Conservation (phyloP, 163 green algal genomes). For the Prototheca stagnorum region DNA sequence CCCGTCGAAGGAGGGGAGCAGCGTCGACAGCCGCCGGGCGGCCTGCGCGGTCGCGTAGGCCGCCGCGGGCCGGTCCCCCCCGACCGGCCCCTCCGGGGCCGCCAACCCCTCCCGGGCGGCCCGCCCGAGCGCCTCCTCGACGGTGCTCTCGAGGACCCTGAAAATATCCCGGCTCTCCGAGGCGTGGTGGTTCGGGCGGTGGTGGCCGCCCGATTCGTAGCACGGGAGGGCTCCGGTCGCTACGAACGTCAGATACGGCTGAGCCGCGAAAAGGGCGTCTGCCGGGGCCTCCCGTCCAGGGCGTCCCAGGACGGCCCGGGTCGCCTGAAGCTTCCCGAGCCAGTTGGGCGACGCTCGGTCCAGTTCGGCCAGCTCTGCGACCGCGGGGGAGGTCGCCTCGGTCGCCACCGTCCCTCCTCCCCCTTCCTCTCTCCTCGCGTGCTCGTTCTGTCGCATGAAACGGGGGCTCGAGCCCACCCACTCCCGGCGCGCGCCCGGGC, state of each 20-base stretch:
- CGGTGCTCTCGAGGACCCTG: slow-evolving; percentile 57
- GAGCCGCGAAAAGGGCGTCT: no score
- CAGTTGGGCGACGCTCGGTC: slow-evolving; percentile 14
- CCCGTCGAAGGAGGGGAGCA: slow-evolving; percentile 77
- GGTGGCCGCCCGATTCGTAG: slow-evolving; percentile 76
- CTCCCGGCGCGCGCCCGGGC: no score
- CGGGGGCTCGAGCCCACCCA: no score
- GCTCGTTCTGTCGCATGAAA: no score
- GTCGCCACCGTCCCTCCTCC: slow-evolving; percentile 15
- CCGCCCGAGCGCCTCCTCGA: slow-evolving; percentile 25
- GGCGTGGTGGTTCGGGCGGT: slow-evolving; percentile 77
- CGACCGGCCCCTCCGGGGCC: not conserved
- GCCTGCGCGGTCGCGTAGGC: not conserved
- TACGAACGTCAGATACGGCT: no score
- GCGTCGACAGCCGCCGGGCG: slow-evolving; percentile 27
- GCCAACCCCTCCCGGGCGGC: not conserved
- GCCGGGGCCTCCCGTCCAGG: no score
- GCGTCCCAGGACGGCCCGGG: slow-evolving; percentile 36
- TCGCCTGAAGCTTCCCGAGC: no score
- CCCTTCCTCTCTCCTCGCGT: no score
- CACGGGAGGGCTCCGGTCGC: slow-evolving; percentile 74
- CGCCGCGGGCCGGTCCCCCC: not conserved
- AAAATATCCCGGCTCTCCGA: slow-evolving; percentile 4
- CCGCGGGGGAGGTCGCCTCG: not conserved
- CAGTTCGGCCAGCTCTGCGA: slow-evolving; percentile 29